Percentiles rank a stretch among this genome's conserved stretches.
Conservation (phyloP, 1,284 basidiomycete species). For the Malassezia slooffiae region DNA sequence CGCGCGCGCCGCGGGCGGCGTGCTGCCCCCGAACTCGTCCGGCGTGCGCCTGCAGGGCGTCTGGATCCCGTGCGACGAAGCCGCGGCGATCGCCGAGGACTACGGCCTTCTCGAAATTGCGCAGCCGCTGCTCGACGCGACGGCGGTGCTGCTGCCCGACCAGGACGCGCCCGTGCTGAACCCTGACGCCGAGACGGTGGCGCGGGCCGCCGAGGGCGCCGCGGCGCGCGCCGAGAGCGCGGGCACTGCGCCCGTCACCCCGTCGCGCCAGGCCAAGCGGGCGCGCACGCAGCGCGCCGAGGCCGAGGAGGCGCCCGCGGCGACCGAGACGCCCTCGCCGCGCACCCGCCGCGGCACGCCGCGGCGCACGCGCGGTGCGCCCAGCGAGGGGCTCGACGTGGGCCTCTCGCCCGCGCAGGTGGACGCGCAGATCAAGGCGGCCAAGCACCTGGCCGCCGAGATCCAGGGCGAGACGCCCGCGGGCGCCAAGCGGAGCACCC, state of each 20-base stretch:
- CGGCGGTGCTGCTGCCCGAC: constrained; percentile 57
- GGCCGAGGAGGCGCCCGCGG: background rate
- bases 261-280: constrained; percentile 13
- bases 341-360: constrained; percentile 3
- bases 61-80: constrained; percentile 70
- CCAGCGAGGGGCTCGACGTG: constrained; percentile 14
- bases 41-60: constrained; percentile 65
- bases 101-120: constrained; percentile 59
- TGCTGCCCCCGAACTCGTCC: constrained; percentile 35
- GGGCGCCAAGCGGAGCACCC: constrained; percentile 26
- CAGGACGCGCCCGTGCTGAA: constrained; percentile 28
- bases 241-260: background rate
- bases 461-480: constrained; percentile 20
- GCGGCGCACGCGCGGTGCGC: constrained; percentile 16
- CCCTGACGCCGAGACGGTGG: constrained; percentile 12
- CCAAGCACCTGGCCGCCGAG: constrained; percentile 34
- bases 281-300: background rate
- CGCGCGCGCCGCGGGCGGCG: constrained; percentile 13
- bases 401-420: constrained; percentile 32
- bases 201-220: constrained; percentile 1
- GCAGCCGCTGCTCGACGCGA: constrained; percentile 59
- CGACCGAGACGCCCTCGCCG: constrained; percentile 5
- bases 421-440: constrained; percentile 35
- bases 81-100: constrained; percentile 56
- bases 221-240: background rate